Conservation (phyloP, 148 eudicot genomes). For the Rhododendron griersonianum region DNA sequence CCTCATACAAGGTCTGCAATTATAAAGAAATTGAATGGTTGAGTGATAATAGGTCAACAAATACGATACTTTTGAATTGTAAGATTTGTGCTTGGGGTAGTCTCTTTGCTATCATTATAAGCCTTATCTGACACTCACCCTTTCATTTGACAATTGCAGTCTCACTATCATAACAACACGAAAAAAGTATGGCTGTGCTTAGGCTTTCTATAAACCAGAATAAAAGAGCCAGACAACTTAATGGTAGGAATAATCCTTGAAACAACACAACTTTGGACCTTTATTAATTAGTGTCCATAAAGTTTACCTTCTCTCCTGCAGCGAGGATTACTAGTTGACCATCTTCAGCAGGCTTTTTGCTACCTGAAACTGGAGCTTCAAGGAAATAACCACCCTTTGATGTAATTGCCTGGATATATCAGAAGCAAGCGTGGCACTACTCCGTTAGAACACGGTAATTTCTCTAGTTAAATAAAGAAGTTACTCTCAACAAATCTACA, state of each 20-base stretch:
- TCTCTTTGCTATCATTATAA: neutral
- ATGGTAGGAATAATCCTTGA: neutral
- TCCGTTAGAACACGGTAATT: neutral
- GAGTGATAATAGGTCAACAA: neutral
- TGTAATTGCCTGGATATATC: conserved; percentile 58
- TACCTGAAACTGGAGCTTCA: conserved; percentile 98
- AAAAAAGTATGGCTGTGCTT: neutral
- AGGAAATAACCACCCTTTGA: conserved; percentile 83
- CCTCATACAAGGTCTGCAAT: conserved; percentile 74
- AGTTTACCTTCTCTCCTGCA: conserved; percentile 84
- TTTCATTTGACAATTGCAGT: neutral
- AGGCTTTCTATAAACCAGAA: neutral
- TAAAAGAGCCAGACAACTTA: neutral
- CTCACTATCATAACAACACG: neutral
- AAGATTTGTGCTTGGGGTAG: neutral
- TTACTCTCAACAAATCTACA: neutral
- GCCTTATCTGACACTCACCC: neutral
- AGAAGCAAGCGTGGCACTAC: neutral
- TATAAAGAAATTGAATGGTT: conserved; percentile 9
- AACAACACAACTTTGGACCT: neutral
- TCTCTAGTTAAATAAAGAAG: neutral
- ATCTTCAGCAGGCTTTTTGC: conserved; percentile 99
- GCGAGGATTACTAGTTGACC: conserved; percentile 96
- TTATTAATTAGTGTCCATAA: neutral
- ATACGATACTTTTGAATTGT: neutral